Percentiles rank a stretch among this genome's conserved stretches.
Conservation (phyloP, 2,329 filamentous ascomycete species). For the Aspergillus ochraceoroseus region DNA sequence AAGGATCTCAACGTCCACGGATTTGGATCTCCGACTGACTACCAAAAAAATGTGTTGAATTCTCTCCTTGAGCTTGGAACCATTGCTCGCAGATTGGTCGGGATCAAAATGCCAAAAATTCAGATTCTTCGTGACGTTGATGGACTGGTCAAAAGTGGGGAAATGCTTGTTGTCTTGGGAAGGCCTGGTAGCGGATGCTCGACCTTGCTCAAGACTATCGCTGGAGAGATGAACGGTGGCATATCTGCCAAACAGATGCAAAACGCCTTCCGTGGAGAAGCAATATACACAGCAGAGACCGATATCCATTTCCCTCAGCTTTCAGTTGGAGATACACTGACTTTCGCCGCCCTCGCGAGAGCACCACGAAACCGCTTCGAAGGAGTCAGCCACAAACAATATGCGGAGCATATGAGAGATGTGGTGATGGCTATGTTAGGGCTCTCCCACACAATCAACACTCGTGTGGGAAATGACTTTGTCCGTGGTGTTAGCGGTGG, state of each 20-base stretch:
- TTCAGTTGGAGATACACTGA: conserved; percentile 80
- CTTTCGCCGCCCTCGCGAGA: conserved; percentile 79
- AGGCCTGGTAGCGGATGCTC: conserved; percentile 52
- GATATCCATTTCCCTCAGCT: conserved; percentile 81
- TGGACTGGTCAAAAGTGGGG: conserved; percentile 52
- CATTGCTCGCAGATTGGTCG: conserved; percentile 12
- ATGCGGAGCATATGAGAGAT: conserved; percentile 69
- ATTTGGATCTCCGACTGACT: conserved; percentile 59
- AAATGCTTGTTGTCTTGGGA: conserved; percentile 51
- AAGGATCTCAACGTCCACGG: conserved; percentile 62
- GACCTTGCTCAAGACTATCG: conserved; percentile 74
- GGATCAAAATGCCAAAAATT: conserved; percentile 18
- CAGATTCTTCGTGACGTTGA: conserved; percentile 58
- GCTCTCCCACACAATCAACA: conserved; percentile 81
- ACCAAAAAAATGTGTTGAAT: conserved; percentile 62
- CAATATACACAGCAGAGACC: conserved; percentile 80
- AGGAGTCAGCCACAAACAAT: conserved; percentile 66
- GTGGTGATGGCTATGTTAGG: conserved; percentile 87
- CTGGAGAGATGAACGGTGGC: conserved; percentile 12
- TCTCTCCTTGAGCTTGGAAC: conserved; percentile 50
- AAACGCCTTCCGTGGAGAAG: conserved; percentile 34
- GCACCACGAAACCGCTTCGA: conserved; percentile 73
- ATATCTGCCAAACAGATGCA: conserved; percentile 64
- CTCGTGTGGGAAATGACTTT: conserved; percentile 77
- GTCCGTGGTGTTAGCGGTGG: conserved; percentile 75